phyloP scores from a whole-genome alignment of 495 filamentous ascomycete genomes.

The Geopyxis carbonaria region DNA sequence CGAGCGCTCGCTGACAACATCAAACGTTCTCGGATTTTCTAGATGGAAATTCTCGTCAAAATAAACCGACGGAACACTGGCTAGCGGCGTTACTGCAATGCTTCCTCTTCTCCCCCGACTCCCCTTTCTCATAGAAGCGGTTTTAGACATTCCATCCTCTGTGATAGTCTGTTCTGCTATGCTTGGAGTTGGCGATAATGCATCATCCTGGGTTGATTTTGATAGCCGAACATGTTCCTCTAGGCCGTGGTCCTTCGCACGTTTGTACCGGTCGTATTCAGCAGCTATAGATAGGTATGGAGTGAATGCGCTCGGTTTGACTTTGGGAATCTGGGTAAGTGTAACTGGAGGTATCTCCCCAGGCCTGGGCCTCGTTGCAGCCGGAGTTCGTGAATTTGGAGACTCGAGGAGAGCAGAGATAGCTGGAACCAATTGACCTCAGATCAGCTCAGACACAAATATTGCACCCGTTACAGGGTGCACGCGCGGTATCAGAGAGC shows the following conservation, averaged over 20 bases:
- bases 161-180: slow-evolving; percentile 9
- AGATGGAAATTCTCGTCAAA: slow-evolving; percentile 91
- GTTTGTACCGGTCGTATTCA: slow-evolving; percentile 24
- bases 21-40: slow-evolving; percentile 91
- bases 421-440: slow-evolving; percentile 32
- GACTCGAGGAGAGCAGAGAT: slow-evolving; percentile 87
- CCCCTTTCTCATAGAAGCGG: slow-evolving; percentile 7
- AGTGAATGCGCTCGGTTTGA: slow-evolving; percentile 63
- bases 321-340: slow-evolving; percentile 70
- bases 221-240: slow-evolving; percentile 23
- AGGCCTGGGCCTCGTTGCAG: slow-evolving; percentile 62
- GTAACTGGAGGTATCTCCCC: slow-evolving; percentile 90
- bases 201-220: slow-evolving; percentile 6
- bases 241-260: slow-evolving; percentile 25
- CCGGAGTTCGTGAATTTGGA: slow-evolving; percentile 66
- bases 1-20: slow-evolving; percentile 88
- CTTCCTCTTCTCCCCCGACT: slow-evolving; percentile 12
- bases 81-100: slow-evolving; percentile 49
- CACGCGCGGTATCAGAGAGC: slow-evolving; percentile 2
- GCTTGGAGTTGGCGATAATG: slow-evolving; percentile 19
- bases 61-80: slow-evolving; percentile 82
- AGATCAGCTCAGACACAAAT: slow-evolving; percentile 5
- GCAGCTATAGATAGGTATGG: slow-evolving; percentile 47
- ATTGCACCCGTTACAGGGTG: neutral
- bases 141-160: slow-evolving; percentile 7